A percentile compares a stretch with the other conserved stretches of the same genome.
Conservation (phyloP, 306 rosid species). For the Cucumis hystrix region DNA sequence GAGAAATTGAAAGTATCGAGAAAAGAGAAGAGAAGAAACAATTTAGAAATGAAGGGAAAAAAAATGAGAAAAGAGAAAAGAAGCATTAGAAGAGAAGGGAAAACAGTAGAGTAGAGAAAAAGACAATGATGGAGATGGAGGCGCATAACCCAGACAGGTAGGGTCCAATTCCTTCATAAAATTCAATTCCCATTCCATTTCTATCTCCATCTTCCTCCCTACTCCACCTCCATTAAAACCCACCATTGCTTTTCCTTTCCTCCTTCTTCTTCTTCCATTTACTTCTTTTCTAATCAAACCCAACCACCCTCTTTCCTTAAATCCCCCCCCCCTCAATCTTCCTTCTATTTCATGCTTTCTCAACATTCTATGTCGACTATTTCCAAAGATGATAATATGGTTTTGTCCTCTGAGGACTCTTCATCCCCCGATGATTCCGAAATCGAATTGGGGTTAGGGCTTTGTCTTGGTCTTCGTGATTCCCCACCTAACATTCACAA, state of each 20-base stretch:
- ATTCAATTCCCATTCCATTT: neutral
- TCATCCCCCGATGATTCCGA: slow-evolving; percentile 66
- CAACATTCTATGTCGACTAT: slow-evolving; percentile 41
- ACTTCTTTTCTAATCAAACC: neutral
- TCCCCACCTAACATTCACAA: slow-evolving; percentile 17
- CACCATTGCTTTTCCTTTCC: neutral
- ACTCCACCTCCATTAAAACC: slow-evolving; percentile 11
- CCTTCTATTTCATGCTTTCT: slow-evolving; percentile 15
- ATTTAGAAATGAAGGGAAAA: neutral
- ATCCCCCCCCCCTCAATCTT: neutral
- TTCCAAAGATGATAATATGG: slow-evolving; percentile 61
- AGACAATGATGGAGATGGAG: slow-evolving; percentile 34
- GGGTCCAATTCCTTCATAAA: slow-evolving; percentile 13
- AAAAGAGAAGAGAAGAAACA: neutral
- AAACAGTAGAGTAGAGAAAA: neutral
- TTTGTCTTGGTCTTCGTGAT: slow-evolving; percentile 38
- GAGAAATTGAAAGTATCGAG: neutral
- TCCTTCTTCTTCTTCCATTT: neutral
- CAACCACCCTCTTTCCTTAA: neutral
- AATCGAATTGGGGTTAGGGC: slow-evolving; percentile 71
- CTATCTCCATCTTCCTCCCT: slow-evolving; percentile 7
- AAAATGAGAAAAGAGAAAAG: too few species aligned
- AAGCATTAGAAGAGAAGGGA: too few species aligned
- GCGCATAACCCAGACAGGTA: slow-evolving; percentile 41
- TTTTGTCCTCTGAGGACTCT: slow-evolving; percentile 75